Evolutionary conservation across 2,329 filamentous ascomycete genomes (phyloP), one percentile per base, ranked within the genome.

Genomic region (Colletotrichum tanaceti): DNA sequence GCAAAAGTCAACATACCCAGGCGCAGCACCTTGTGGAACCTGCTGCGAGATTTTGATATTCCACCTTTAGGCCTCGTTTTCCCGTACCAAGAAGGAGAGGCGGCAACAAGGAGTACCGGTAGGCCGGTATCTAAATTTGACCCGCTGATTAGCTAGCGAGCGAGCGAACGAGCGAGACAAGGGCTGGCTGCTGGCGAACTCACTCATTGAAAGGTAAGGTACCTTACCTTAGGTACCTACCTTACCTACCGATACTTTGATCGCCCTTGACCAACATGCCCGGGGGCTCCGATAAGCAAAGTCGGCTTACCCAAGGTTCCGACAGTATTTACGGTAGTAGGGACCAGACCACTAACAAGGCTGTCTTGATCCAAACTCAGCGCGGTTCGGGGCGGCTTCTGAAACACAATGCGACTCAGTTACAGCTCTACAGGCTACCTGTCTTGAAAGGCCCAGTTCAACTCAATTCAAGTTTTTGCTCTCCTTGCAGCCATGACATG

Each of bases 1-100:
- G 76, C 84, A 65, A 85, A 81, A 58, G 79, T 82, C n/a, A 84
- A 72, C 3, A 83, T 47, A 2, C 74, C 74, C 7, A 43, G 22
- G 5, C 49, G 47, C 5, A 72, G 32, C 22, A 58, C 20, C 32
- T 57, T 65, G 52, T 59, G 52, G 16, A 69, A 22, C 1, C 53
- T 6, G 16, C 7, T 41, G 18, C 24, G 24, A 16, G 18, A 14
- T 16, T 14, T n/a, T 7, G 3, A 20, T 13, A 47, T 24, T 35
- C 35, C 60, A 38, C 35, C 24, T n/a, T 10, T 14, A 13, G 22
- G 10, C 9, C 28, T n/a, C 11, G 22, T 24, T 24, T 24, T 18
- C 9, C 13, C n/a, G 18, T 24, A 54, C 7, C 10, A n/a, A n/a
- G n/a, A n/a, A n/a, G n/a, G n/a, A n/a, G n/a, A n/a, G n/a, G n/a